Evolutionary conservation across 495 filamentous ascomycete genomes (phyloP), one percentile per base, ranked within the genome.

Genomic region (Trichocladium antarcticum): DNA sequence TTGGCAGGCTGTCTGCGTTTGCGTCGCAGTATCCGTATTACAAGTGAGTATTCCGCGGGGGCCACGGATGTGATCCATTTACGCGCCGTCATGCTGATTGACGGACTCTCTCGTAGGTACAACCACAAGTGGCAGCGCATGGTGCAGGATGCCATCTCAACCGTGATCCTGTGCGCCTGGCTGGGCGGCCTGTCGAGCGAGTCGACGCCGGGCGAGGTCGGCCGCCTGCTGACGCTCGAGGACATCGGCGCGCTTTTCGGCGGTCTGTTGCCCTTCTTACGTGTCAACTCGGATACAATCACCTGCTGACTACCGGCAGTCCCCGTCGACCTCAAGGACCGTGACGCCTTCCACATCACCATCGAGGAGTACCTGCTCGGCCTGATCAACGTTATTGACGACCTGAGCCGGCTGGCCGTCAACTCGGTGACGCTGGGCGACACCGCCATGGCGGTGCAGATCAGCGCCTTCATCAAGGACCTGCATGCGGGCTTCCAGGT

Each of bases 291-390:
- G 1, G 8, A 2, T 9, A 22, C 21, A 8, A 22, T 31, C 9
- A 36, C 40, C 49, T 5, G 55, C 39, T 34, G 22, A 42, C 11
- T 17, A 35, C 15, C 11, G 29, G 14, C 53, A 95, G 92, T 97
- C n/a, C 93, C 92, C 19, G 82, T 94, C 55, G 96, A 95, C 61
- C 77, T 96, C 54, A 95, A 94, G 66, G 84, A 86, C 51, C 64
- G 76, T 52, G 93, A 97, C 65, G 76, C 80, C 21, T 98, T 98
- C 76, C 92, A 97, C 62, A 70, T 98, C 50, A 90, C 88, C 24
- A 89, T 95, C 59, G 92, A 98, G 68, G 92, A 98, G 63, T 98
- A 98, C 65, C 80, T 98, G 3, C 82, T 89, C 37, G 81, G 84
- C 7, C 72, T 96, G 36, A 87, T 90, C 40, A 75, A 78, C 35